These are phyloP conservation scores for Nothopassalora personata DNA, from an alignment of 2,329 filamentous ascomycete genomes.

Conservation along the genomic window DNA sequence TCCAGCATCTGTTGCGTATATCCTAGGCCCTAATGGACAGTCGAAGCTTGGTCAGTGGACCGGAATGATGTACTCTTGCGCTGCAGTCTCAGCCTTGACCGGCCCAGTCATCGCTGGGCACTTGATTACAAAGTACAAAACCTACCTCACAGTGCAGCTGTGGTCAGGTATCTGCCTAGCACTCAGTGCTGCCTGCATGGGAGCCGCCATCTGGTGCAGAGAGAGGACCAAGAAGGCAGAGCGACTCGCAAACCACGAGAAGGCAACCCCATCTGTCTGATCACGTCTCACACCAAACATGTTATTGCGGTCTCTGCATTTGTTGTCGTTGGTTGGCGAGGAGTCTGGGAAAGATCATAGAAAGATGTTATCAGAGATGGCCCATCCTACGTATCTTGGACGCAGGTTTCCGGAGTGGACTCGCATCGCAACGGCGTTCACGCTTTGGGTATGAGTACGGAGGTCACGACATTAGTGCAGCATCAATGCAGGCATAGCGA, in stretches of 20 bases:
- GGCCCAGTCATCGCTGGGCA: constrained; percentile 47
- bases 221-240: constrained; percentile 6
- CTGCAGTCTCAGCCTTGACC: constrained; percentile 41
- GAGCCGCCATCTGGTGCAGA: constrained; percentile 19
- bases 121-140: constrained; percentile 38
- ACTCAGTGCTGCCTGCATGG: constrained; percentile 40
- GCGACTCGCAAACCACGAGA: background rate
- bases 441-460: background rate
- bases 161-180: constrained; percentile 44
- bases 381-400: background rate
- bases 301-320: background rate
- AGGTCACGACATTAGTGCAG: background rate
- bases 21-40: constrained; percentile 35
- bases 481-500: background rate
- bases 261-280: background rate
- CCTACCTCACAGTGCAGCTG: constrained; percentile 43
- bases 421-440: background rate
- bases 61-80: constrained; percentile 49
- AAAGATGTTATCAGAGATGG: background rate
- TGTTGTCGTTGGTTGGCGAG: background rate
- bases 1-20: constrained; percentile 45
- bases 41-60: constrained; percentile 48
- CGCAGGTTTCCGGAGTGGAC: background rate
- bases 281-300: background rate
- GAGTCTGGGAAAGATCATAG: background rate